Conservation (phyloP, 257 asterid species). For the Dorcoceras hygrometricum region DNA sequence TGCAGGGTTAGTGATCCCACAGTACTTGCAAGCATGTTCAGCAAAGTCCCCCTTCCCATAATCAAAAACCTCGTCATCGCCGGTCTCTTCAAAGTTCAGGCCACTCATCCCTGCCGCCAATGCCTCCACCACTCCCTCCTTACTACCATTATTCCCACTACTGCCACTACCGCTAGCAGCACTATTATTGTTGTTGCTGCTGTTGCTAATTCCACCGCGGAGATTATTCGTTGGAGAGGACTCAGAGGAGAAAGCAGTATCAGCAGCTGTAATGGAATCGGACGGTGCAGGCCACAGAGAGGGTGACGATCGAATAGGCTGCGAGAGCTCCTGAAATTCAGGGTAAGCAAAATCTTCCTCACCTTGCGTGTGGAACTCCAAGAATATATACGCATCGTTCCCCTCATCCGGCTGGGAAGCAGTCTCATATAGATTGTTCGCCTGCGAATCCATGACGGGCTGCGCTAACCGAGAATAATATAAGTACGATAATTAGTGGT, state of each 20-base stretch:
- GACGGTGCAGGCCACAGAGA: constrained; percentile 81
- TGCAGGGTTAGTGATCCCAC: constrained; percentile 93
- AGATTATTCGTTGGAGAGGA: constrained; percentile 49
- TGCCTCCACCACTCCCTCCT: constrained; percentile 82
- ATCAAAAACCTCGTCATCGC: constrained; percentile 86
- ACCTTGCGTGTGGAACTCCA: constrained; percentile 90
- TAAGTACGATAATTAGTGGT: not conserved
- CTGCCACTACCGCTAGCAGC: constrained; percentile 17
- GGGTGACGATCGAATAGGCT: constrained; percentile 73
- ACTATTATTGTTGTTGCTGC: constrained; percentile 26
- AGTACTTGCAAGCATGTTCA: constrained; percentile 92
- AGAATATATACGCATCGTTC: constrained; percentile 82
- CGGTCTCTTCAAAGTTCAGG: constrained; percentile 88
- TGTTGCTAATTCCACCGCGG: constrained; percentile 39
- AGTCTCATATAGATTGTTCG: constrained; percentile 76
- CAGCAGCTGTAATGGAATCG: constrained; percentile 54
- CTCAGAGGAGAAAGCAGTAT: constrained; percentile 58
- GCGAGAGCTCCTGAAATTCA: constrained; percentile 83
- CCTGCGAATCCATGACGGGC: constrained; percentile 64
- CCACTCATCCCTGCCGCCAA: constrained; percentile 94
- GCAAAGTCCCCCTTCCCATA: constrained; percentile 82
- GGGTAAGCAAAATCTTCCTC: constrained; percentile 91
- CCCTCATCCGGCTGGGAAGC: constrained; percentile 98
- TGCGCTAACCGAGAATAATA: not conserved
- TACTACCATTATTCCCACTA: constrained; percentile 31